Percentiles rank a stretch among this genome's conserved stretches.
These are phyloP conservation scores for Blastocladiella emersonii DNA, from an alignment of 371 early-diverging fungal species.

Conservation along the genomic window DNA sequence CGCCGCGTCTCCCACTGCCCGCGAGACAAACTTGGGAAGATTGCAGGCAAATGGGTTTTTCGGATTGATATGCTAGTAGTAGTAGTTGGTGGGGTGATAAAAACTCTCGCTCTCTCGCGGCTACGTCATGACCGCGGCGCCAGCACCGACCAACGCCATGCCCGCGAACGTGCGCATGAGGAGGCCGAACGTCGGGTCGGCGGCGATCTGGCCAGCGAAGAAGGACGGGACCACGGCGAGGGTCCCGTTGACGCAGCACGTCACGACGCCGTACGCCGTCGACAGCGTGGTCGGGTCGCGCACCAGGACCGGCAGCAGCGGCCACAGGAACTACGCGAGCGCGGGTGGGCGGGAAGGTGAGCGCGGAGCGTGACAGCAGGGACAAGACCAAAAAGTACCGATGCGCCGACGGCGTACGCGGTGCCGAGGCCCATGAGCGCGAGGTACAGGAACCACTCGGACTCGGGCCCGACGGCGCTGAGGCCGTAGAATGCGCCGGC, in stretches of 20 bases:
- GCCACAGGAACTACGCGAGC: not conserved
- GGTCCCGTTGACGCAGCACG: not conserved
- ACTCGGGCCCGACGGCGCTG: no score
- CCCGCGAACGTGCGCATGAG: conserved; percentile 12
- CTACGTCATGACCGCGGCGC: not conserved
- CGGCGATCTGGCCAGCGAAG: conserved; percentile 17
- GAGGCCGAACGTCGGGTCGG: conserved; percentile 18
- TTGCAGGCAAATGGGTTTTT: no score
- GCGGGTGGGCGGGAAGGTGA: no score
- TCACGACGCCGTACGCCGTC: conserved; percentile 1
- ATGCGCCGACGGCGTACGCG: not conserved
- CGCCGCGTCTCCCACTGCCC: no score
- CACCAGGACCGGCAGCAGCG: not conserved
- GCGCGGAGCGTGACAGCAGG: no score
- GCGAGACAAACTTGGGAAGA: no score
- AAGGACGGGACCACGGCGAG: conserved; percentile 10
- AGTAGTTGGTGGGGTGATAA: no score
- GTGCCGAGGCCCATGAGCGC: not conserved
- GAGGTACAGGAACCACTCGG: not conserved
- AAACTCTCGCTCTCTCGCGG: not conserved
- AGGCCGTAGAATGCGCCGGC: not conserved
- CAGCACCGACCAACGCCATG: conserved; percentile 7
- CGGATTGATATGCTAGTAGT: no score
- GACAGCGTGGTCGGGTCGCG: not conserved
- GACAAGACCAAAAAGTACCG: not conserved